A percentile compares a stretch with the other conserved stretches of the same genome.
These are phyloP conservation scores for Globisporangium radiosum DNA, from an alignment of 352 stramenopile genomes.

Conservation along the genomic window DNA sequence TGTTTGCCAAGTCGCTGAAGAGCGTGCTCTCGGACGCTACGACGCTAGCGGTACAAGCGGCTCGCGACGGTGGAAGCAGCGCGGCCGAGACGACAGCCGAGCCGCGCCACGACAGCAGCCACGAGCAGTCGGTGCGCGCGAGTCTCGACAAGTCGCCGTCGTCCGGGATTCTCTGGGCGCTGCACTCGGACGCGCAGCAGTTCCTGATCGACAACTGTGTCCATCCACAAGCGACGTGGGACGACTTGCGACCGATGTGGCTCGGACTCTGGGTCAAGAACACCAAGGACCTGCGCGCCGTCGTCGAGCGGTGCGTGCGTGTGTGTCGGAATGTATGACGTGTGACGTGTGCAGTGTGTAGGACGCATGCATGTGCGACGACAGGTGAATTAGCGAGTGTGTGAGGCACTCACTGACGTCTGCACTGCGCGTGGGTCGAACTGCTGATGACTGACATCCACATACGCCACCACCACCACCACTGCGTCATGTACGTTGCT, in stretches of 20 bases:
- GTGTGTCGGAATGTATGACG: background rate
- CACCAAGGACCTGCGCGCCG: constrained; percentile 50
- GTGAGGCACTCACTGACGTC: no score
- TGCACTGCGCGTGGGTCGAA: background rate
- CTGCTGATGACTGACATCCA: background rate
- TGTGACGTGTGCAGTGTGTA: no score
- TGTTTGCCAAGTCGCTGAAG: constrained; percentile 60
- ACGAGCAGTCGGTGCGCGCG: constrained; percentile 1
- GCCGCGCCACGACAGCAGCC: background rate
- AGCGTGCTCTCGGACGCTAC: constrained; percentile 23
- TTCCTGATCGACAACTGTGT: constrained; percentile 74
- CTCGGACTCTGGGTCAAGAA: constrained; percentile 78
- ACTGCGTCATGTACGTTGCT: background rate
- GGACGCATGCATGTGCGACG: no score
- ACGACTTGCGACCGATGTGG: constrained; percentile 61
- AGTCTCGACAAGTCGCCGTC: constrained; percentile 52
- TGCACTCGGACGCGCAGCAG: constrained; percentile 78
- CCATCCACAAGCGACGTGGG: constrained; percentile 48
- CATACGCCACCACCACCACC: no score
- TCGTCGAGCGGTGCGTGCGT: constrained; percentile 48
- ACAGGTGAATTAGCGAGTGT: no score
- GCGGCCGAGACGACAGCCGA: constrained; percentile 6
- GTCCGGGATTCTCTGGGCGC: constrained; percentile 66
- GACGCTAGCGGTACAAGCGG: constrained; percentile 10
- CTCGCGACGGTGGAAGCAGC: constrained; percentile 6